These are phyloP conservation scores for Alternaria alternata DNA, from an alignment of 2,329 filamentous ascomycete species.

Conservation along the genomic window DNA sequence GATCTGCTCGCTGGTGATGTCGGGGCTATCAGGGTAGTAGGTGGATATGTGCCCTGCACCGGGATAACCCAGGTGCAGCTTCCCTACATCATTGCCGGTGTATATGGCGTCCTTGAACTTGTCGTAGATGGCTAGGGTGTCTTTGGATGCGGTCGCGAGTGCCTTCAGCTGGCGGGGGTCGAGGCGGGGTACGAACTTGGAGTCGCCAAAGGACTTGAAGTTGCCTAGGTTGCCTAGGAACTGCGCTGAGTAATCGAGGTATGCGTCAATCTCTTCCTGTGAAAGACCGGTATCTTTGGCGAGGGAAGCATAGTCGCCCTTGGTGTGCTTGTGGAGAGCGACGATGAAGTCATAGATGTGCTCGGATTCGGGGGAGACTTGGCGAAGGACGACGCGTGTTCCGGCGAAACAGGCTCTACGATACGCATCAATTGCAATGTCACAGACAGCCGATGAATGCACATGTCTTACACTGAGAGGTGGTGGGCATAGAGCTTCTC, in stretches of 20 bases:
- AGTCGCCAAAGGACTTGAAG: conserved; percentile 61
- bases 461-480: conserved; percentile 46
- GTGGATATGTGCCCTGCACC: conserved; percentile 58
- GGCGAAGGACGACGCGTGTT: conserved; percentile 61
- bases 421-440: conserved; percentile 5
- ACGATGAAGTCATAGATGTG: conserved; percentile 64
- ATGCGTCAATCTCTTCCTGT: conserved; percentile 47
- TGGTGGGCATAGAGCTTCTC: conserved; percentile 91
- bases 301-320: conserved; percentile 59
- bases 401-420: conserved; percentile 58
- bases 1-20: conserved; percentile 60
- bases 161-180: conserved; percentile 54
- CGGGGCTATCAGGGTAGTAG: conserved; percentile 60
- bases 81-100: conserved; percentile 51
- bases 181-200: conserved; percentile 61
- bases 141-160: conserved; percentile 52
- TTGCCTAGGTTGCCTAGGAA: conserved; percentile 65
- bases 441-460: background rate
- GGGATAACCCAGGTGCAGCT: conserved; percentile 60
- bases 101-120: conserved; percentile 57
- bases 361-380: conserved; percentile 61
- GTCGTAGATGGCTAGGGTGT: conserved; percentile 52
- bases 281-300: conserved; percentile 54
- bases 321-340: conserved; percentile 56
- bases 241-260: conserved; percentile 51